Conservation (phyloP, 164 flowering plant species). For the Umbellularia californica region DNA sequence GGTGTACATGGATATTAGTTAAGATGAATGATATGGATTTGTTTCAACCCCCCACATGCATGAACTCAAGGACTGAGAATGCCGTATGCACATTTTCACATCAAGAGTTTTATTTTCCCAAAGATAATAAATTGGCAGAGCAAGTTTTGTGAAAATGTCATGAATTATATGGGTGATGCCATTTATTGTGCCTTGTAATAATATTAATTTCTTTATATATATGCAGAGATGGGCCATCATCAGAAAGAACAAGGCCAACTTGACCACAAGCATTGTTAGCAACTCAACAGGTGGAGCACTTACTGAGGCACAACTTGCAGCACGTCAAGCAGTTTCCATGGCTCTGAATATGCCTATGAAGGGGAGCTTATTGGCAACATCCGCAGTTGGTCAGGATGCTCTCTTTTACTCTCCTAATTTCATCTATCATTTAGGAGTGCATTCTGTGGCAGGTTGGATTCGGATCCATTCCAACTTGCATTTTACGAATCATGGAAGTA, state of each 20-base stretch:
- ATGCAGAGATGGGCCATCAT: conserved; percentile 79
- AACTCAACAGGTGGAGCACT: conserved; percentile 35
- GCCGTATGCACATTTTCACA: too few species aligned
- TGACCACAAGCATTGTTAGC: conserved; percentile 23
- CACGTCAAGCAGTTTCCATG: conserved; percentile 58
- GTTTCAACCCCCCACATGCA: too few species aligned
- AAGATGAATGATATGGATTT: too few species aligned
- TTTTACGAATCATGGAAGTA: not conserved
- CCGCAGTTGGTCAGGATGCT: conserved; percentile 22
- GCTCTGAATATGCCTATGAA: conserved; percentile 55
- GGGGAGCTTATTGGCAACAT: conserved; percentile 29
- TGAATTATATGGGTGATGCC: not conserved
- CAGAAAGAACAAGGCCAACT: conserved; percentile 38
- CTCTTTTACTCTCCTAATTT: conserved; percentile 7
- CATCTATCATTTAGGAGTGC: not conserved
- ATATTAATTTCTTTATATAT: conserved; percentile 6
- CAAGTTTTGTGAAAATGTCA: too few species aligned
- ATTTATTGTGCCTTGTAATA: not conserved
- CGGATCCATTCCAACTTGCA: not conserved
- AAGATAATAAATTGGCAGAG: too few species aligned
- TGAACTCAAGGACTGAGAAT: too few species aligned
- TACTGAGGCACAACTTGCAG: conserved; percentile 60
- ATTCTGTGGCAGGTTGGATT: not conserved
- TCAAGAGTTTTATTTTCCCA: too few species aligned
- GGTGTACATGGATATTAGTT: too few species aligned